Conservation (phyloP, 768 basidiomycete genomes). For the Amanita subjunquillea region DNA sequence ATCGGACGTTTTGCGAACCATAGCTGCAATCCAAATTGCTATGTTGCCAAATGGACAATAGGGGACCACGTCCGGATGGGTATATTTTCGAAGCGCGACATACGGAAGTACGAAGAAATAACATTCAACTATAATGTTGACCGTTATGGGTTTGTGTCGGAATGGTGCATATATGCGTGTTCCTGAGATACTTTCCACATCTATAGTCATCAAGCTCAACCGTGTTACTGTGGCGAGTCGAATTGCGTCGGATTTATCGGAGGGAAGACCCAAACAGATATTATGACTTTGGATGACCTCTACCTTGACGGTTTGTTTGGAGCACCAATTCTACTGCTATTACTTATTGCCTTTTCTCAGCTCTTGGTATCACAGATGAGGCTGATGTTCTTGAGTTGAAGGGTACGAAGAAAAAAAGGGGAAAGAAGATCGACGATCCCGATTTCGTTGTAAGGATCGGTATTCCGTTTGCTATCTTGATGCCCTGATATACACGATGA, state of each 20-base stretch:
- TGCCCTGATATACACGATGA: background rate
- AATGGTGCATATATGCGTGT: background rate
- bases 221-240: constrained; percentile 90
- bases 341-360: constrained; percentile 24
- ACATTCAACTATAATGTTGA: constrained; percentile 99
- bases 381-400: constrained; percentile 76
- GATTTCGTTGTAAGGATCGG: constrained; percentile 65
- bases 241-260: constrained; percentile 96
- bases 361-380: constrained; percentile 90
- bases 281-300: constrained; percentile 89
- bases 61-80: constrained; percentile 90
- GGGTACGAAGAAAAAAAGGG: constrained; percentile 88
- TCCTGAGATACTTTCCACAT: background rate
- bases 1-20: constrained; percentile 98
- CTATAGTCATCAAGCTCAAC: constrained; percentile 82
- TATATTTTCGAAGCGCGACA: constrained; percentile 83
- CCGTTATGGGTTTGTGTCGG: constrained; percentile 77
- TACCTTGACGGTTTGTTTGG: constrained; percentile 71
- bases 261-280: constrained; percentile 96
- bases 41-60: constrained; percentile 97
- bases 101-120: constrained; percentile 76
- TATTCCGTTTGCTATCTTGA: background rate
- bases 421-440: constrained; percentile 83
- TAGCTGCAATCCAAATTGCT: constrained; percentile 95
- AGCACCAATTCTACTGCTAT: background rate